These are phyloP conservation scores for Wickerhamiella allomyrinae DNA, from an alignment of 805 yeast genomes.

Conservation along the genomic window DNA sequence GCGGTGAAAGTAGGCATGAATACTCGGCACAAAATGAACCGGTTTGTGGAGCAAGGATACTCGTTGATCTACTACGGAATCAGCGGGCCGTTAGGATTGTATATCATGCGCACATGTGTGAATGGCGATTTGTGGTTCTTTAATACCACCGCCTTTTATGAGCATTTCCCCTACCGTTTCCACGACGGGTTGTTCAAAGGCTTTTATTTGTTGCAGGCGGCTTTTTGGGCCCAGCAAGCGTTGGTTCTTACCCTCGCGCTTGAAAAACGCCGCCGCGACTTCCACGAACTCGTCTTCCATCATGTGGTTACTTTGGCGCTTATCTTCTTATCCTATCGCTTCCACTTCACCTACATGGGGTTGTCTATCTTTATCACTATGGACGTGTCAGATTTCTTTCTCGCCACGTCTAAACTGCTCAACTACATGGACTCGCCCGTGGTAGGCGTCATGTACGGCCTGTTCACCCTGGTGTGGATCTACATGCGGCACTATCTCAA, in stretches of 20 bases:
- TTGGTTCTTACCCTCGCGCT: slow-evolving; percentile 67
- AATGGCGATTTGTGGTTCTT: slow-evolving; percentile 72
- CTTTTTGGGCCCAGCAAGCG: slow-evolving; percentile 96
- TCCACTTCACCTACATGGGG: slow-evolving; percentile 96
- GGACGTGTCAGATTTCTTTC: slow-evolving; percentile 88
- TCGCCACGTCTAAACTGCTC: slow-evolving; percentile 71
- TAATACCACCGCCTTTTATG: slow-evolving; percentile 69
- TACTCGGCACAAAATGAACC: slow-evolving; percentile 41
- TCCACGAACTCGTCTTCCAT: slow-evolving; percentile 78
- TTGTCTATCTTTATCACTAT: slow-evolving; percentile 78
- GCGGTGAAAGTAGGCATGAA: slow-evolving; percentile 41
- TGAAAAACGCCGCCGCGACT: slow-evolving; percentile 93
- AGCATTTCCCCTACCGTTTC: slow-evolving; percentile 66
- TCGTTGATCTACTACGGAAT: slow-evolving; percentile 66
- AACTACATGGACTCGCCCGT: slow-evolving; percentile 64
- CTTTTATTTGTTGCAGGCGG: slow-evolving; percentile 83
- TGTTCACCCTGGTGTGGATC: slow-evolving; percentile 64
- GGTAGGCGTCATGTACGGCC: slow-evolving; percentile 49
- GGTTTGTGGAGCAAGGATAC: slow-evolving; percentile 91
- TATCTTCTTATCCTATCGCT: slow-evolving; percentile 75
- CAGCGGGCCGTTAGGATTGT: slow-evolving; percentile 76
- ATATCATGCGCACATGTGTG: slow-evolving; percentile 54
- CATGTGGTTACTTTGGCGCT: slow-evolving; percentile 83
- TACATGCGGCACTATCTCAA: slow-evolving; percentile 83
- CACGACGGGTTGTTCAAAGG: slow-evolving; percentile 58